Evolutionary conservation across 2,329 filamentous ascomycete genomes (phyloP), one percentile per base, ranked within the genome.

Genomic region (Dendrostoma leiphaemia): DNA sequence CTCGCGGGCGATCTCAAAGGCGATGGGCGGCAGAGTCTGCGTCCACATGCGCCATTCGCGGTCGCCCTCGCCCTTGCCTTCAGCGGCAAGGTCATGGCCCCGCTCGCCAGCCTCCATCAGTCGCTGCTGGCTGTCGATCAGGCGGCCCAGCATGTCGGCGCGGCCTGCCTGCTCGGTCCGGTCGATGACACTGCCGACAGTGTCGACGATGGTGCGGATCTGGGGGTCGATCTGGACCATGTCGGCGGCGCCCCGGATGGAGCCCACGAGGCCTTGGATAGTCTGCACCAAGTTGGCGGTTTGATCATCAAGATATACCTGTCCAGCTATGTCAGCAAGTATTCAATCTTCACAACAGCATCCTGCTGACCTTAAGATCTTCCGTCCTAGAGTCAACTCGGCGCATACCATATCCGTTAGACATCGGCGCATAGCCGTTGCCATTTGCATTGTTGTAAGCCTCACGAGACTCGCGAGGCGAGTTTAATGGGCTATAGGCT

Each of bases 1-100:
- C 70, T 91, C 88, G 56, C 88, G 80, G 6, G 89, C 90, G 66
- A 93, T 88, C 70, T 91, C 88, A 70, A 95, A 95, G n/a, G 90
- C 90, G 61, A 94, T 85, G 2, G 90, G 90, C 10, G 90, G 90
- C 48, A 96, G 73, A 26, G 83, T 85, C 67, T 88, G 85, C 51
- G 81, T 86, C 76, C 87, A 86, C 64, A 78, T 76, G 59, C 77
- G 77, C 82, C 82, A 85, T 59, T 82, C 78, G 57, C 77, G 73
- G 51, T 79, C 76, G 38, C 77, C 76, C 44, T 81, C 73, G 37
- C 76, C 75, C 15, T 76, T 71, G 45, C 78, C 79, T 3, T 77
- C 70, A 32, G 70, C 77, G 7, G 77, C 80, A 24, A 88, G 79
- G 8, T 82, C 78, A 60, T 81, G 75, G 24, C 85, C 86, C 32